Base-by-base conservation (phyloP, 352 stramenopile species). In the Phytophthora uliginosa region DNA sequence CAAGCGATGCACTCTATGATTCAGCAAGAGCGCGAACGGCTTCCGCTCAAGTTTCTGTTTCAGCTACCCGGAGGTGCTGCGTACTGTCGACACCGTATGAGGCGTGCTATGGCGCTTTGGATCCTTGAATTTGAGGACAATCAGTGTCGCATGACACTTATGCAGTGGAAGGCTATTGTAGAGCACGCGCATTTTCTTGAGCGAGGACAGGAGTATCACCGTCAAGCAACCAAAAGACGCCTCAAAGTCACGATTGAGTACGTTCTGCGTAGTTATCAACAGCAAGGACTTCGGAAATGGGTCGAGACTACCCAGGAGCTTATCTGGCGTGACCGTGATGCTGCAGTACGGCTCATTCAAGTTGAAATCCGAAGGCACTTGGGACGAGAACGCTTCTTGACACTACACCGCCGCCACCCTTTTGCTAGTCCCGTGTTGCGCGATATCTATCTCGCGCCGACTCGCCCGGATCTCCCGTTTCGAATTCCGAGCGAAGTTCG, bases 121-220 rank as follows among this genome's bases (percentile, higher is more conserved):
- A 33, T 95, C 4, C 67, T 84, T 6, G 76, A 88, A 57, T 95
- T 95, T 63, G 85, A 95, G 62, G 70, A 87, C 48, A 95, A 95
- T 38, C 85, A 95, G 59, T 75, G 79, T n/a, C 83, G 84, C 4
- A 78, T 92, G 63, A 87, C 86, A 22, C 73, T 94, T 7, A 57
- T 92, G 51, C 90, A 96, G 74, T 96, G 88, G 90, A 95, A 95
- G 61, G 88, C 84, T n/a, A 47, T 92, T 7, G 84, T 95, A 2
- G 90, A 94, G 34, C 76, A 85, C 54, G 77, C 58, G 5, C 87
- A 82, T 15, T 95, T 86, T 63, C 66, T 71, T 9, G 74, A 85
- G 22, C 88, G 85, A 15, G 86, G 86, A 4, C 71, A 82, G 7
- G 83, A 78, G 40, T 95, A 95, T 61, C 87, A 92, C 36, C 85